Evolutionary conservation across 129 eudicot genomes (phyloP), one percentile per base, ranked within the genome.

Genomic region (Flaveria bidentis): DNA sequence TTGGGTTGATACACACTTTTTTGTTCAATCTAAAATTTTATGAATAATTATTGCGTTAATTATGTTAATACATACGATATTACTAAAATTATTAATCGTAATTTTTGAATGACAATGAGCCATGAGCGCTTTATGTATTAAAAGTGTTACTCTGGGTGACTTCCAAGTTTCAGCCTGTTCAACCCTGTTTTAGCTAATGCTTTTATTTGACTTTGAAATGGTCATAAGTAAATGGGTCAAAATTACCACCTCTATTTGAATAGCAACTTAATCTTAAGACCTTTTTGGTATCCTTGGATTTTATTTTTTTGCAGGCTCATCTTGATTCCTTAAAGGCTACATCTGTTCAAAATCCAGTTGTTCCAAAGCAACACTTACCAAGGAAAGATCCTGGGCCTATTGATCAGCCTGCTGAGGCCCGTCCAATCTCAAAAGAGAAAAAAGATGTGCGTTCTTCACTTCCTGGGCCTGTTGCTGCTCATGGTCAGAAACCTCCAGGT

Each of bases 321-420:
- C 82, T 70, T 56, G 87, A 82, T 45, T 65, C 93, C 53, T 62
- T 76, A 47, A 86, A 79, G 72, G 60, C 83, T 20, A 78, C 82
- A 33, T 15, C 45, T 67, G 1, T 79, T 74, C 88, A 85, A 64
- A 73, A 64, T 70, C 88, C 93, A 33, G 74, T 84, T 8, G 20
- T 78, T 53, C 91, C 88, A 23, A 89, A 86, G 75, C 89, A 84
- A 61, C 87, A 77, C 15, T 20, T 85, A 68, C 88, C 91, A 4
- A 89, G 74, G 62, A 82, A 83, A 71, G 92, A 84, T 73, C 76
- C 39, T 9, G 78, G 78, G 15, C 4, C 71, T 18, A 22, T 28
- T 57, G 82, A 86, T 55, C 86, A 81, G 64, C 44, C 88, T 39
- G 83, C 25, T 42, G 90, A 89, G 67, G 55, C 73, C 41, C 85